Base-by-base conservation (phyloP, 2,329 filamentous ascomycete species). In the Fusarium chuoi region DNA sequence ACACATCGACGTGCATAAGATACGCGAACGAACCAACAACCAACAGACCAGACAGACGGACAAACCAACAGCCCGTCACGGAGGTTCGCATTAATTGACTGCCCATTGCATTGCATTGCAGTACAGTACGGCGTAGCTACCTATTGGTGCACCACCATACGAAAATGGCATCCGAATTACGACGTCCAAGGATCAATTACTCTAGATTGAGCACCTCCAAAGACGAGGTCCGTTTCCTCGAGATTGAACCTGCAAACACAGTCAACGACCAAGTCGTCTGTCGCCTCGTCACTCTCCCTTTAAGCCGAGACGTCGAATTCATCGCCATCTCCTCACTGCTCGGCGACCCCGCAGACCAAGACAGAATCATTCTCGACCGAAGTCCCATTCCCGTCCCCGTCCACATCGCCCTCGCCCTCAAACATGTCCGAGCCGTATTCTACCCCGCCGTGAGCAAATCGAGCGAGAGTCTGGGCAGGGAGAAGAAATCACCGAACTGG, bases 341-440 rank as follows among this genome's bases (percentile, higher is more conserved):
- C 39, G 80, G 78, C 39, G 80, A 80, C 46, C 71, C 76, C 15
- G 62, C 74, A 46, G 72, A 74, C 17, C 79, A 78, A 22, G 81
- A 82, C 30, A 75, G 61, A 54, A 79, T 83, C 62, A 61, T 70
- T 24, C 56, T 83, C 46, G 77, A 79, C 52, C 78, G 79, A 22
- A 45, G 63, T n/a, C 51, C 68, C 20, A 65, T 82, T 52, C 62
- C 66, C 38, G 72, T 83, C 24, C 76, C 81, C 3, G 59, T 74
- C 8, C 78, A 80, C 67, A 69, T 82, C 26, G 72, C 71, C 14
- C 70, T 79, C 63, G 81, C 81, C 17, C 71, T 83, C 35, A 77
- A 76, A 33, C 73, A 82, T 54, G 78, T 81, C 20, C 81, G 81
- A 42, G 75, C 77, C 49, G 79, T 82, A 56, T 82, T 83, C 74